phyloP scores from a whole-genome alignment of 306 rosid species.

The Corylus avellana region DNA sequence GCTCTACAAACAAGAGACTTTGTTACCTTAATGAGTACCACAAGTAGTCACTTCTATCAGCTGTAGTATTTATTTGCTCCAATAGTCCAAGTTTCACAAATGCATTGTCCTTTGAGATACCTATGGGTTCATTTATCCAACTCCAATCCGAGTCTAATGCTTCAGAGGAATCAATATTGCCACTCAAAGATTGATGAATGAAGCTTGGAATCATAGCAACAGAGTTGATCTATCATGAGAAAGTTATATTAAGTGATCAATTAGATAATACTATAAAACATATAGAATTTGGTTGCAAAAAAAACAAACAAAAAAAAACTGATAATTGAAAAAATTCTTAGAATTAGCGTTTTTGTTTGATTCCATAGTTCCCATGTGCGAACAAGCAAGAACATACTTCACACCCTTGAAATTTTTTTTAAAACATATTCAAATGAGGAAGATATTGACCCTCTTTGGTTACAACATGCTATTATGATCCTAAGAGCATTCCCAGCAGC shows the following conservation, averaged over 20 bases:
- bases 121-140: conserved; percentile 87
- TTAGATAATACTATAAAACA: neutral
- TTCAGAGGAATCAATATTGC: conserved; percentile 47
- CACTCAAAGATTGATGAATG: conserved; percentile 45
- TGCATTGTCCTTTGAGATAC: conserved; percentile 73
- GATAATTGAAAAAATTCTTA: neutral
- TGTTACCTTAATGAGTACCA: conserved; percentile 88
- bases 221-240: conserved; percentile 66
- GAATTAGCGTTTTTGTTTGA: neutral
- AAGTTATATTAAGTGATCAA: conserved; percentile 2
- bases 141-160: conserved; percentile 66
- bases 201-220: conserved; percentile 59
- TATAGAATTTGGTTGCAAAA: neutral
- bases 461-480: neutral
- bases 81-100: conserved; percentile 66
- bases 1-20: neutral
- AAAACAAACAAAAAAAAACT: neutral
- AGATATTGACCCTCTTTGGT: neutral
- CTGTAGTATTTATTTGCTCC: conserved; percentile 91
- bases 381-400: too few relatives aligned
- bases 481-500: too few relatives aligned
- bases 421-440: neutral
- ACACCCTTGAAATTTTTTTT: neutral
- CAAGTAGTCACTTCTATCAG: conserved; percentile 88
- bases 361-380: neutral